phyloP scores from a whole-genome alignment of 176 grass and related monocot species.

The Phragmites australis region DNA sequence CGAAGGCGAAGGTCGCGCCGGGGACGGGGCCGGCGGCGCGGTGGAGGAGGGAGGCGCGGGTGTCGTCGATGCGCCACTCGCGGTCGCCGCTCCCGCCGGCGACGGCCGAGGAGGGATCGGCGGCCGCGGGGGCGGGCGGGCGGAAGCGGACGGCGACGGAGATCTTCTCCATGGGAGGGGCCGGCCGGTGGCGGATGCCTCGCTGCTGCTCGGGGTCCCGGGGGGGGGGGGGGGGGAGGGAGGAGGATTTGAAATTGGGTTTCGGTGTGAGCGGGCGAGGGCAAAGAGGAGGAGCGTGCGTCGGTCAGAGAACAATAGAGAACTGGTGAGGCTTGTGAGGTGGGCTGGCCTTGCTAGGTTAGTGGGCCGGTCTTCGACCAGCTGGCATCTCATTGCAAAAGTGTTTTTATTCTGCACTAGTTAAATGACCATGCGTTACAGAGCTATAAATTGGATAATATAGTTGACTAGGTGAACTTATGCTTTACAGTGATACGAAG shows the following conservation, averaged over 20 bases:
- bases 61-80: constrained; percentile 70
- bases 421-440: too few species aligned
- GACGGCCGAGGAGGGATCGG: background rate
- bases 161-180: constrained; percentile 77
- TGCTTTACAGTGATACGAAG: too few species aligned
- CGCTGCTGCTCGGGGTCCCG: background rate
- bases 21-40: constrained; percentile 45
- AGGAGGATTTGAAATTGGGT: constrained; percentile 43
- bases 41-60: constrained; percentile 64
- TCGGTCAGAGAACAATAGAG: background rate
- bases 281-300: background rate
- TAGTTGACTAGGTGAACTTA: too few species aligned
- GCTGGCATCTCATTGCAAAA: too few species aligned
- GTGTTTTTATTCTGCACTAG: too few species aligned
- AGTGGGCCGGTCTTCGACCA: too few species aligned
- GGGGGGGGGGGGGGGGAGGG: background rate
- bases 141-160: constrained; percentile 94
- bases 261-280: background rate
- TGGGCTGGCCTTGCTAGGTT: background rate
- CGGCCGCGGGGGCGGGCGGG: constrained; percentile 11
- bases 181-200: background rate
- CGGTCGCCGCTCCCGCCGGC: constrained; percentile 32
- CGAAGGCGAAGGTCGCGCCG: constrained; percentile 70
- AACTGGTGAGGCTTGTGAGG: background rate
- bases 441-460: too few species aligned